Conservation (phyloP, 106 monocot species). For the Iris macrosiphon region DNA sequence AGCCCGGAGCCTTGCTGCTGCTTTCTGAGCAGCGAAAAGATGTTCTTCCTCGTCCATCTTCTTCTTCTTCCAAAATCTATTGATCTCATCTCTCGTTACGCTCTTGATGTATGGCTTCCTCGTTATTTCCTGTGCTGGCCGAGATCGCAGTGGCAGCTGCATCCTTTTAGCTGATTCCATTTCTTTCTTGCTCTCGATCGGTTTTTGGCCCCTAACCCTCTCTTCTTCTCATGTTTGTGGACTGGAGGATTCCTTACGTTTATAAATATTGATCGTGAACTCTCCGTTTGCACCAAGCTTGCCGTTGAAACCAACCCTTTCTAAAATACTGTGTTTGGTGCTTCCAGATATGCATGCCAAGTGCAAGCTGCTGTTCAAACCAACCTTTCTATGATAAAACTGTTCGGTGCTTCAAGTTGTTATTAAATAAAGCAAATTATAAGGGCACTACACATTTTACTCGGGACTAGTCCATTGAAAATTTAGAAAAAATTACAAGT, state of each 20-base stretch:
- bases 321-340: too few species aligned
- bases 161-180: neutral
- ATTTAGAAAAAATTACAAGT: too few species aligned
- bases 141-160: neutral
- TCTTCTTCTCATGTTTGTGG: neutral
- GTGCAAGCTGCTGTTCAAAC: too few species aligned
- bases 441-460: too few species aligned
- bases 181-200: neutral
- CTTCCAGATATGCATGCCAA: too few species aligned
- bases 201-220: neutral
- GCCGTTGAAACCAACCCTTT: too few species aligned
- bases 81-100: conserved; percentile 47
- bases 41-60: conserved; percentile 44
- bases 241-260: neutral
- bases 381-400: too few species aligned
- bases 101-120: too few species aligned
- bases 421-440: neutral
- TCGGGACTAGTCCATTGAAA: too few species aligned
- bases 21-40: conserved; percentile 39
- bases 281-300: too few species aligned
- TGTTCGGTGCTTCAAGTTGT: neutral
- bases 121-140: neutral
- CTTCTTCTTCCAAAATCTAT: conserved; percentile 31
- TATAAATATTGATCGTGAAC: too few species aligned
- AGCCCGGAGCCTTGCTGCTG: conserved; percentile 38